phyloP scores from a whole-genome alignment of 768 basidiomycete genomes.

The Lentinula sp. region DNA sequence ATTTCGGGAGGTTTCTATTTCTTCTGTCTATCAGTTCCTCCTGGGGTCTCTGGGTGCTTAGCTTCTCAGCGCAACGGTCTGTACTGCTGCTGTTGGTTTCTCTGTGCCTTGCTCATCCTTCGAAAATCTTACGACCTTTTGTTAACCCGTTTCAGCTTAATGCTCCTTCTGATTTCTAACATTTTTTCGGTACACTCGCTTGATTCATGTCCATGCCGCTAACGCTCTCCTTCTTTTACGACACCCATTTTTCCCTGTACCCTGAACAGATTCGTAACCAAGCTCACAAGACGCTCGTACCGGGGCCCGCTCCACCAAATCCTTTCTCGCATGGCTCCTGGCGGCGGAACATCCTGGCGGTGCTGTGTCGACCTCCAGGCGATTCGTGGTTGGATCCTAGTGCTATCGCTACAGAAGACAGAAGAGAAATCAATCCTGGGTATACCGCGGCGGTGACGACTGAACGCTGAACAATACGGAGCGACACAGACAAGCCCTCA shows the following conservation, averaged over 20 bases:
- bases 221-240: neutral
- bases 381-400: slow-evolving; percentile 73
- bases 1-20: neutral
- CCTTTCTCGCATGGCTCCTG: slow-evolving; percentile 82
- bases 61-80: neutral
- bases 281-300: slow-evolving; percentile 66
- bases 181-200: neutral
- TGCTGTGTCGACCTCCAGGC: slow-evolving; percentile 76
- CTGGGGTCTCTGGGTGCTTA: neutral
- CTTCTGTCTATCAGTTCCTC: neutral
- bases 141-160: neutral
- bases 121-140: neutral
- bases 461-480: neutral
- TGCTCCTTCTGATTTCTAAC: slow-evolving; percentile 1
- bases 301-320: slow-evolving; percentile 67
- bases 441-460: neutral
- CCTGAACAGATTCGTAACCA: slow-evolving; percentile 71
- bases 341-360: slow-evolving; percentile 66
- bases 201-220: neutral
- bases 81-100: neutral
- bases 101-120: neutral
- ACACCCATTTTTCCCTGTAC: neutral
- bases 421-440: slow-evolving; percentile 63
- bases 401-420: slow-evolving; percentile 63
- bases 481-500: too few relatives aligned